Conservation (phyloP, 2,329 filamentous ascomycete species). For the Xylaria sp. region DNA sequence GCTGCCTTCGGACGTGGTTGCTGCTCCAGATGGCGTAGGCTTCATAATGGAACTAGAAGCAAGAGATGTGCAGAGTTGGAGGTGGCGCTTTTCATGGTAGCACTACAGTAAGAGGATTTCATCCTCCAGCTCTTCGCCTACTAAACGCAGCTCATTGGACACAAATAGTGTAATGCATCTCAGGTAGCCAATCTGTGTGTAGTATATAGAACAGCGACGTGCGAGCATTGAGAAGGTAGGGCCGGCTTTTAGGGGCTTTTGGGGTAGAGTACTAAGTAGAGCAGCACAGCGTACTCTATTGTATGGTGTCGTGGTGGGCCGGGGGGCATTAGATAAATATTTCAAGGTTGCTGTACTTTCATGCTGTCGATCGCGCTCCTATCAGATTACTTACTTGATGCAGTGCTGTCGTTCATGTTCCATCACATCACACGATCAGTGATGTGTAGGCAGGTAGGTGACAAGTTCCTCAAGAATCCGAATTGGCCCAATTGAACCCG, state of each 20-base stretch:
- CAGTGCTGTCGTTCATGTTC: background rate
- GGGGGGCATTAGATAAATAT: too few relatives aligned
- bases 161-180: background rate
- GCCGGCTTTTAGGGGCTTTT: too few relatives aligned
- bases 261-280: too few relatives aligned
- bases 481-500: background rate
- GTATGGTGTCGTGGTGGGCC: too few relatives aligned
- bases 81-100: constrained; percentile 3
- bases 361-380: too few relatives aligned
- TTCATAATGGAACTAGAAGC: background rate
- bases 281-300: too few relatives aligned
- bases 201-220: background rate
- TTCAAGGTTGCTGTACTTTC: too few relatives aligned
- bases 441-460: too few relatives aligned
- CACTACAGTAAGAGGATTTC: background rate
- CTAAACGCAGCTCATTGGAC: background rate
- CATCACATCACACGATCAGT: background rate
- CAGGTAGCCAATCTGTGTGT: constrained; percentile 1
- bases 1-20: background rate
- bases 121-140: background rate
- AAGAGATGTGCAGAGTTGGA: background rate
- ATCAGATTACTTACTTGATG: background rate
- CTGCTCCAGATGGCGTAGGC: background rate
- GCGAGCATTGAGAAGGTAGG: background rate
- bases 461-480: background rate